phyloP scores from a whole-genome alignment of 495 filamentous ascomycete genomes.

The Thermochaetoides thermophila region DNA sequence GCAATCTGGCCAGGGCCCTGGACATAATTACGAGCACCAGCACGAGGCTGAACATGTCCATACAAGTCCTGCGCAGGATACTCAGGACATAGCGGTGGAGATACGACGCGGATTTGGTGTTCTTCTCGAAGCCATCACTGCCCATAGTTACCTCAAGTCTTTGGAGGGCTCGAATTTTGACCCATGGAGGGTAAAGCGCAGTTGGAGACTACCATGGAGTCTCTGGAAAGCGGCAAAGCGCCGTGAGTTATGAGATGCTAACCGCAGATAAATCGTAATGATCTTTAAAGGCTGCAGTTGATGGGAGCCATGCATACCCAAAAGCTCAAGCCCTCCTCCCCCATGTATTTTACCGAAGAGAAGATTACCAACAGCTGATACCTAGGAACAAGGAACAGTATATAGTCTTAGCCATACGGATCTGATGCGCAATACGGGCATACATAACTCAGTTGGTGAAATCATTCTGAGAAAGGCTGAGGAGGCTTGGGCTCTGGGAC shows the following conservation, averaged over 20 bases:
- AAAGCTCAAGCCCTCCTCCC: no score
- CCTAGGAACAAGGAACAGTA: no score
- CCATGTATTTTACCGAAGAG: no score
- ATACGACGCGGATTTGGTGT: constrained; percentile 59
- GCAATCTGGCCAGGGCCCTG: constrained; percentile 51
- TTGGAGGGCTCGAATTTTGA: constrained; percentile 76
- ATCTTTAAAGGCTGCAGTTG: no score
- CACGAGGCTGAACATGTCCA: constrained; percentile 65
- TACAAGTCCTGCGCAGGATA: constrained; percentile 14
- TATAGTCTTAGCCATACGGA: no score
- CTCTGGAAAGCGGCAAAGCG: constrained; percentile 56
- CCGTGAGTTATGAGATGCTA: constrained; percentile 30
- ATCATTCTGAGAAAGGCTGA: no score
- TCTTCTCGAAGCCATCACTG: constrained; percentile 64
- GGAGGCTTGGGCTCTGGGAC: no score
- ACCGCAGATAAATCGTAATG: no score
- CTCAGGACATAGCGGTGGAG: constrained; percentile 26
- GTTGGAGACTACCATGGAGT: constrained; percentile 83
- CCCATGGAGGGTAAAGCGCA: constrained; percentile 47
- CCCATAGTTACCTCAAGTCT: constrained; percentile 59
- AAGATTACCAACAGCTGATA: no score
- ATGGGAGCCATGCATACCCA: no score
- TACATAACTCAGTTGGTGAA: no score
- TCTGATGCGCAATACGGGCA: no score
- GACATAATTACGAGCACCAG: constrained; percentile 76